Conservation (phyloP, 495 filamentous ascomycete species). For the Aspergillus olivimuriae region DNA sequence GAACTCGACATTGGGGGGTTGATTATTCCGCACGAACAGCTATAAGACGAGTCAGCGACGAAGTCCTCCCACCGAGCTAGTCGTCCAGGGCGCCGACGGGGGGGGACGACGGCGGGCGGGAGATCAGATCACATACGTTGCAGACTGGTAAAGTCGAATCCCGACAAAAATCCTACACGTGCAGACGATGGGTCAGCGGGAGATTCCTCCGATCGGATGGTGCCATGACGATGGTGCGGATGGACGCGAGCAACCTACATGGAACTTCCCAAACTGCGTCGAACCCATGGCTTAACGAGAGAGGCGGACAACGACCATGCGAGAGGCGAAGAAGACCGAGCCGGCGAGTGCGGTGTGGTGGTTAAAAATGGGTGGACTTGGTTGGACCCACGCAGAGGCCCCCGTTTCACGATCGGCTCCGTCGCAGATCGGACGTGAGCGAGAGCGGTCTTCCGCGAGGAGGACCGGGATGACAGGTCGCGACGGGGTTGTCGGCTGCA, state of each 20-base stretch:
- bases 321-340: slow-evolving; percentile 1
- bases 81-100: too few relatives aligned
- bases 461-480: neutral
- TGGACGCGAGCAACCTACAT: slow-evolving; percentile 53
- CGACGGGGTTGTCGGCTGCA: neutral
- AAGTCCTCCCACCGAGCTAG: too few relatives aligned
- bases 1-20: slow-evolving; percentile 46
- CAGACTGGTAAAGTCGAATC: slow-evolving; percentile 93
- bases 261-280: slow-evolving; percentile 83
- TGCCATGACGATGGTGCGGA: too few relatives aligned
- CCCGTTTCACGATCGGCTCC: slow-evolving; percentile 23
- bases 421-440: slow-evolving; percentile 18
- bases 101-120: too few relatives aligned
- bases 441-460: neutral
- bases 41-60: slow-evolving; percentile 13
- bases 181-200: slow-evolving; percentile 14
- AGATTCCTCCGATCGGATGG: neutral
- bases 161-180: slow-evolving; percentile 78
- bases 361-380: slow-evolving; percentile 13
- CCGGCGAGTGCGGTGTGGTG: neutral
- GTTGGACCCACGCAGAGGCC: slow-evolving; percentile 26
- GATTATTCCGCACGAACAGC: slow-evolving; percentile 45
- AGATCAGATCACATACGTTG: slow-evolving; percentile 63
- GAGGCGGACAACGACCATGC: slow-evolving; percentile 14
- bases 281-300: slow-evolving; percentile 41